Evolutionary conservation across 257 asterid genomes (phyloP), one percentile per base, ranked within the genome.

Genomic region (Scutellaria galericulata): DNA sequence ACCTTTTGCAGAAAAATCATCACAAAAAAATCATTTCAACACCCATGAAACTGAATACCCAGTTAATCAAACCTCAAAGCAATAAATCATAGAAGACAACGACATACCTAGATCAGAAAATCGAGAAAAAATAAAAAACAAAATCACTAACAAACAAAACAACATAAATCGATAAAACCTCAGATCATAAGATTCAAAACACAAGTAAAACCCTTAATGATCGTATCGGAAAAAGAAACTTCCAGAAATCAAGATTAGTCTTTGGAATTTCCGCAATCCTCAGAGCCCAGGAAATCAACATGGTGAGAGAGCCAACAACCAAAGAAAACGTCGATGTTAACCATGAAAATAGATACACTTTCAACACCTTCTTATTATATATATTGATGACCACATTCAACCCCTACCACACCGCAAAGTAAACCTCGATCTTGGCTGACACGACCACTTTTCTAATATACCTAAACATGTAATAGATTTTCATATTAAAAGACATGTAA

Each of bases 241-340:
- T 95, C 98, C 99, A 95, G 81, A 92, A 95, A 13, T 94, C 97
- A 58, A 92, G 85, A 82, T 95, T 98, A 65, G 98, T 95, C 63
- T 88, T 87, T 1, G 98, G 99, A 8, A 87, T 31, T 68, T 95
- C 99, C 0, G 90, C 98, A 27, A 95, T 87, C 78, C 97, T 80
- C 47, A 87, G 57, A 31, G 86, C 88, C 97, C 99, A 94, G 7
- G 99, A 89, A 69, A 92, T 31, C 66, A 95, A 54, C 99, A 95
- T 95, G 77, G 90, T 92, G 15, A 88, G 67, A 12, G 99, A 95
- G 22, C 99, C 99, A 68, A 96, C 92, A 46, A 98, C 98, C 35
- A 92, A 71, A 0, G 98, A 95, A 7, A 92, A 90, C 35, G 98
- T 92, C 37, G 99, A 95, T 51, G 98, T 95, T 48, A 95, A 69